phyloP scores from a whole-genome alignment of 208 protist genomes.

The Angomonas deanei region DNA sequence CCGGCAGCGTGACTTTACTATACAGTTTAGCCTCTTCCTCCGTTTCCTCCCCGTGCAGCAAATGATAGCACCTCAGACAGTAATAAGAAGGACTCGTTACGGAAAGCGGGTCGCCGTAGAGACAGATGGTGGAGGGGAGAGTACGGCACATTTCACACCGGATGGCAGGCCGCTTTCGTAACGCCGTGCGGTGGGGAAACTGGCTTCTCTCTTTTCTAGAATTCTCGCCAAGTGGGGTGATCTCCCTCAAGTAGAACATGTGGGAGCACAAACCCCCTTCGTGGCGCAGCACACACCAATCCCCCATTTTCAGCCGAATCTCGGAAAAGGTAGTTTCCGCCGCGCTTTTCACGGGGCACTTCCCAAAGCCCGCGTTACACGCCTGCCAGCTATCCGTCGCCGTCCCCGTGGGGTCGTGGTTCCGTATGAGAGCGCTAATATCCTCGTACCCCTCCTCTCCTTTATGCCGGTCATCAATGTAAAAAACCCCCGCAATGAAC shows the following conservation, averaged over 20 bases:
- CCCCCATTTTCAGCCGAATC: conserved; percentile 53
- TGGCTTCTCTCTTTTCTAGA: conserved; percentile 22
- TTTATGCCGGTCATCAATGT: conserved; percentile 71
- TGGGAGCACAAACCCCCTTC: conserved; percentile 57
- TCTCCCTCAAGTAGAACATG: conserved; percentile 59
- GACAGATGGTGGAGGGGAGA: conserved; percentile 57
- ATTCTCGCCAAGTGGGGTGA: conserved; percentile 29
- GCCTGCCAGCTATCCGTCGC: not conserved
- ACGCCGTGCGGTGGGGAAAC: conserved; percentile 58
- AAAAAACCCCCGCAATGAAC: conserved; percentile 79
- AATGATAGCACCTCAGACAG: conserved; percentile 63
- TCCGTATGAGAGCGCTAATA: conserved; percentile 41
- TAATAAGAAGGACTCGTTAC: conserved; percentile 35
- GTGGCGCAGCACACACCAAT: conserved; percentile 63
- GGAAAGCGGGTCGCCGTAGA: conserved; percentile 59
- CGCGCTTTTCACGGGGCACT: conserved; percentile 59
- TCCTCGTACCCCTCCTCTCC: conserved; percentile 45
- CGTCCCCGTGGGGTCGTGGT: conserved; percentile 17
- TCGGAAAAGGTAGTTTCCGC: conserved; percentile 62
- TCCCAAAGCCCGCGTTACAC: conserved; percentile 30
- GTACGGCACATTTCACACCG: conserved; percentile 54
- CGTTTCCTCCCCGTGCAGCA: conserved; percentile 48
- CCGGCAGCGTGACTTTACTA: conserved; percentile 18
- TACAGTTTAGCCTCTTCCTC: conserved; percentile 38
- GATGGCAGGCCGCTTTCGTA: conserved; percentile 23